Conservation (phyloP, 257 asterid species). For the Solanum bulbocastanum region DNA sequence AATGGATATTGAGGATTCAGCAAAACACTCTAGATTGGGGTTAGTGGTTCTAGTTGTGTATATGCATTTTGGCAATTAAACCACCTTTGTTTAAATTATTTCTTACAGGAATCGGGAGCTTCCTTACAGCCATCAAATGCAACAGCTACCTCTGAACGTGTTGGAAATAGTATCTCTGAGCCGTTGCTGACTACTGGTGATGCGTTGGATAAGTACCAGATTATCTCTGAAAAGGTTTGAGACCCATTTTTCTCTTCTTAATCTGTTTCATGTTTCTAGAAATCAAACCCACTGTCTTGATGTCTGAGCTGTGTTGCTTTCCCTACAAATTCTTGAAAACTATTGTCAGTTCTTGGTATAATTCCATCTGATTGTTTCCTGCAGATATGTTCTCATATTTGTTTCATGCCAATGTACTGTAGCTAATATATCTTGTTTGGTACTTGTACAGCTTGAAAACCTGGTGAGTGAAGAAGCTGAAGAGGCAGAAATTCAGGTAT, state of each 20-base stretch:
- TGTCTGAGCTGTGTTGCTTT: neutral
- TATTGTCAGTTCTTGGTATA: neutral
- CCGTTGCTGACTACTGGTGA: conserved; percentile 73
- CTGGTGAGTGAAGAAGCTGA: conserved; percentile 47
- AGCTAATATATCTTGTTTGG: conserved; percentile 9
- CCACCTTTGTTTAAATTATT: neutral
- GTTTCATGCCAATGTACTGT: neutral
- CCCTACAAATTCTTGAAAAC: neutral
- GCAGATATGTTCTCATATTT: neutral
- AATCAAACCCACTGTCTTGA: neutral
- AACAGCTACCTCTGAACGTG: conserved; percentile 47
- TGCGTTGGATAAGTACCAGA: conserved; percentile 81
- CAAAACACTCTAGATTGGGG: neutral
- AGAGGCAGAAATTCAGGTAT: conserved; percentile 83
- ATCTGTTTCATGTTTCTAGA: neutral
- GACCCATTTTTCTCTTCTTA: neutral
- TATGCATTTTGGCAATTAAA: neutral
- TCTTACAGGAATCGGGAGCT: conserved; percentile 53
- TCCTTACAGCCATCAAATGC: conserved; percentile 42
- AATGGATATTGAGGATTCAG: neutral
- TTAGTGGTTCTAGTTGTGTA: neutral
- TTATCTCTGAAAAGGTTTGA: conserved; percentile 79
- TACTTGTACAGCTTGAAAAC: conserved; percentile 61
- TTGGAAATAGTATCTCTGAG: conserved; percentile 47
- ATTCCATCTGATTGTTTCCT: neutral